phyloP scores from a whole-genome alignment of 306 rosid genomes.

The Prunus fruticosa region DNA sequence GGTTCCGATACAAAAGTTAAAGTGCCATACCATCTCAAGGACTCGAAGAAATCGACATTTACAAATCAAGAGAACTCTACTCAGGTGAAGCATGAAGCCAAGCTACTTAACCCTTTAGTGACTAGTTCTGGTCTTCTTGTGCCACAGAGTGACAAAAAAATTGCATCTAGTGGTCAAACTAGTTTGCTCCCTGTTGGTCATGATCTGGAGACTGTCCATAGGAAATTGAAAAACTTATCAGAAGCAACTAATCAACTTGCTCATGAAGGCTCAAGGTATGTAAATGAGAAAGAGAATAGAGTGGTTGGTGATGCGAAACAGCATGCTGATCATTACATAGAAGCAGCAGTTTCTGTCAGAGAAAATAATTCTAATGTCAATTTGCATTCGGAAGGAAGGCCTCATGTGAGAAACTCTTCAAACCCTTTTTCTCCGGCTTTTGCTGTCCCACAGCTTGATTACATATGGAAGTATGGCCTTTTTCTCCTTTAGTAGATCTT shows the following conservation, averaged over 20 bases:
- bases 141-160: conserved; percentile 6
- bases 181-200: conserved; percentile 5
- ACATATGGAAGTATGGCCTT: conserved; percentile 33
- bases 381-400: conserved; percentile 16
- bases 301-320: not conserved
- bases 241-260: conserved; percentile 4
- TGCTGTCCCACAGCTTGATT: conserved; percentile 13
- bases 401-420: not conserved
- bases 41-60: conserved; percentile 10
- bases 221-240: not conserved
- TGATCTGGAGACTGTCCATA: conserved; percentile 15
- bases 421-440: not conserved
- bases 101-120: conserved; percentile 5
- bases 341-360: conserved; percentile 7
- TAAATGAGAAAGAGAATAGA: not conserved
- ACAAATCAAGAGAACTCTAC: conserved; percentile 6
- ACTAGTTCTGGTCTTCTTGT: conserved; percentile 14
- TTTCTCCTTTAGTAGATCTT: conserved; percentile 1
- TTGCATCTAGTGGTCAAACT: not conserved
- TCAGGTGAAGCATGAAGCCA: conserved; percentile 12
- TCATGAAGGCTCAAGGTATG: conserved; percentile 10
- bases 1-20: conserved; percentile 14
- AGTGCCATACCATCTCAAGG: not conserved
- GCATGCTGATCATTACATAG: not conserved
- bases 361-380: not conserved